Base-by-base conservation (phyloP, 2,329 filamentous ascomycete species). In the Colletotrichum navitas region DNA sequence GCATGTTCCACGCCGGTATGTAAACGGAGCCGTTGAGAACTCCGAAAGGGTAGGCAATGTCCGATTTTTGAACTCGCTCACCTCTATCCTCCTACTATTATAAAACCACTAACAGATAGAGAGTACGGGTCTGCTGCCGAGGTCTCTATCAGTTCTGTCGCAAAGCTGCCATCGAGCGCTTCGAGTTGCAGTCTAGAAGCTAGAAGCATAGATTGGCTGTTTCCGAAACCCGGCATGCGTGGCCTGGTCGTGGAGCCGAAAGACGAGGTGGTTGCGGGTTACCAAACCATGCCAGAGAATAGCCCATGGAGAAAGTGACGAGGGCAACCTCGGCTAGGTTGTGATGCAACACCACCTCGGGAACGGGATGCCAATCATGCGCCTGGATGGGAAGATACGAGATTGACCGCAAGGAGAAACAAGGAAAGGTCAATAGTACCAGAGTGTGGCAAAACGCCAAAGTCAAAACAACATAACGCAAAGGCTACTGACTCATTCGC, bases 261-360 rank as follows among this genome's bases (percentile, higher is more conserved):
- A 18, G 21, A 26, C 32, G 18, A 49, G 36, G 11, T 32, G 24
- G 21, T 10, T 64, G 49, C 63, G n/a, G 41, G 24, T 26, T n/a
- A 14, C 24, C 59, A 58, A 18, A 41, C 24, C 39, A 24, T 49
- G 29, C 52, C 26, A 36, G 11, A n/a, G 18, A 16, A n/a, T 34
- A 16, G 39, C 26, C 26, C 36, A 10, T 16, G 32, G 63, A 14
- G 32, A 65, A 43, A 16, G 24, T n/a, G 32, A 39, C 32, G 7
- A 49, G 11, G 45, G 52, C 51, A 61, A 34, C 43, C 11, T 56
- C 49, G 14, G 56, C 21, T 51, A 43, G 26, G 63, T 26, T 39
- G 63, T 43, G 34, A 34, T 52, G 52, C 34, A 34, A 60, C 29
- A 60, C 51, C 47, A 43, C 43, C 26, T 56, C 49, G 55, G 34